phyloP scores from a whole-genome alignment of 106 monocot species.

The Apostasia ramifera region DNA sequence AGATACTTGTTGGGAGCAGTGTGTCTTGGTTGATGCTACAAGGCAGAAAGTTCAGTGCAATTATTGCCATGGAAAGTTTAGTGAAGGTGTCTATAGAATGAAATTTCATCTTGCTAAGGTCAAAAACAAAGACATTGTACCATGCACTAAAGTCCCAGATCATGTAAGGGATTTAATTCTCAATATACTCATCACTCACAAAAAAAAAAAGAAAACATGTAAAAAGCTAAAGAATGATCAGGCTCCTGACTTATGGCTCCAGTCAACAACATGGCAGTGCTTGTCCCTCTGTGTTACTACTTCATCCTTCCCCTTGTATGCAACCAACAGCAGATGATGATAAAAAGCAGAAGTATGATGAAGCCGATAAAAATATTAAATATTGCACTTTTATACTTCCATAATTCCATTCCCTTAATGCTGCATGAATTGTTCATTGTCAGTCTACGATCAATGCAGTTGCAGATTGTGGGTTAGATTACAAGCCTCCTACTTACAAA shows the following conservation, averaged over 20 bases:
- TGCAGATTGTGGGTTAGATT: conserved; percentile 37
- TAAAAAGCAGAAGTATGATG: conserved; percentile 25
- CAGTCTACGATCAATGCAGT: conserved; percentile 37
- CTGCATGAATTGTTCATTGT: conserved; percentile 32
- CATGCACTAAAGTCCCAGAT: conserved; percentile 43
- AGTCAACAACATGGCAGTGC: conserved; percentile 34
- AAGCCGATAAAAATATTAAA: conserved; percentile 41
- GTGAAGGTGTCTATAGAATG: conserved; percentile 57
- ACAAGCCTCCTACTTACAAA: conserved; percentile 33
- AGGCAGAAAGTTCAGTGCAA: conserved; percentile 54
- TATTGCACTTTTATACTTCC: conserved; percentile 39
- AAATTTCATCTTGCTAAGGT: conserved; percentile 58
- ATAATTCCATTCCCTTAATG: conserved; percentile 39
- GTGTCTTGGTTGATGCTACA: conserved; percentile 53
- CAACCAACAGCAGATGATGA: conserved; percentile 23
- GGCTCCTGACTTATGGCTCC: conserved; percentile 13
- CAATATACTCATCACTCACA: conserved; percentile 29
- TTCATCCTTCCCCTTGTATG: conserved; percentile 21
- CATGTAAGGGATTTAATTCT: conserved; percentile 33
- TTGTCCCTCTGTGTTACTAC: conserved; percentile 35
- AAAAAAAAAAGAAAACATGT: conserved; percentile 22
- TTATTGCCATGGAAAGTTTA: conserved; percentile 47
- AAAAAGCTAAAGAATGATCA: conserved; percentile 22
- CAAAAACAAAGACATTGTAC: conserved; percentile 56
- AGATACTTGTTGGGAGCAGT: conserved; percentile 63